Conservation (phyloP, 1,284 basidiomycete species). For the Irpex sp. region DNA sequence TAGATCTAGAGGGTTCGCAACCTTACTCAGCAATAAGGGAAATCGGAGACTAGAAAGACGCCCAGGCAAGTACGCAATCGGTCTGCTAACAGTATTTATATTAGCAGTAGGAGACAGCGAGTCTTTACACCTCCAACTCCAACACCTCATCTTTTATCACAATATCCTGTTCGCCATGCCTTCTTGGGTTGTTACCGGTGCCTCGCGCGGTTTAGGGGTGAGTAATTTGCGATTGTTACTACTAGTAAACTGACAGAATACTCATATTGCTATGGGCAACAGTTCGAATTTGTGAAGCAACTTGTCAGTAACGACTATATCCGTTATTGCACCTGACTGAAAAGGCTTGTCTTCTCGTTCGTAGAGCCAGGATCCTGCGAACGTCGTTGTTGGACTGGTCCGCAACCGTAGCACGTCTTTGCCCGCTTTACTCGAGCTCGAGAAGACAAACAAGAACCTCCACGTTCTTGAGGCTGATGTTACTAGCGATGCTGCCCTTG, state of each 20-base stretch:
- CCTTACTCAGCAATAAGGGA: too few relatives aligned
- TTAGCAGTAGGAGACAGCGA: too few relatives aligned
- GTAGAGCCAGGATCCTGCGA: conserved; percentile 14
- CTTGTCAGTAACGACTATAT: conserved; percentile 6
- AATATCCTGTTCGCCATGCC: conserved; percentile 17
- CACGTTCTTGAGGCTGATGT: conserved; percentile 25
- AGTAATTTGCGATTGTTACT: conserved; percentile 4
- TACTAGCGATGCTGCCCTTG: conserved; percentile 16
- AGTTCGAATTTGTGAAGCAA: conserved; percentile 19
- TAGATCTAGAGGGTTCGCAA: too few relatives aligned
- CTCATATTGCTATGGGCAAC: too few relatives aligned
- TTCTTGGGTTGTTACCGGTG: conserved; percentile 26
- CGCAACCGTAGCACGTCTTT: conserved; percentile 16
- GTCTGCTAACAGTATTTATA: too few relatives aligned
- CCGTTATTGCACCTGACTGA: background rate
- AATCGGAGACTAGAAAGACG: too few relatives aligned
- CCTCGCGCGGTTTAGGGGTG: conserved; percentile 24
- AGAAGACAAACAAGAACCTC: conserved; percentile 20
- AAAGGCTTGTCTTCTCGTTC: background rate
- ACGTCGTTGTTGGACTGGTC: conserved; percentile 25
- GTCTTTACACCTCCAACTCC: background rate
- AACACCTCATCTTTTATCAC: background rate
- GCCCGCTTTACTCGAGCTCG: conserved; percentile 14
- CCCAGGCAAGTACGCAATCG: too few relatives aligned
- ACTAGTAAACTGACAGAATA: too few relatives aligned